Evolutionary conservation across 345 rosid genomes (phyloP), one percentile per base, ranked within the genome.

Genomic region (Euphorbia peplus): DNA sequence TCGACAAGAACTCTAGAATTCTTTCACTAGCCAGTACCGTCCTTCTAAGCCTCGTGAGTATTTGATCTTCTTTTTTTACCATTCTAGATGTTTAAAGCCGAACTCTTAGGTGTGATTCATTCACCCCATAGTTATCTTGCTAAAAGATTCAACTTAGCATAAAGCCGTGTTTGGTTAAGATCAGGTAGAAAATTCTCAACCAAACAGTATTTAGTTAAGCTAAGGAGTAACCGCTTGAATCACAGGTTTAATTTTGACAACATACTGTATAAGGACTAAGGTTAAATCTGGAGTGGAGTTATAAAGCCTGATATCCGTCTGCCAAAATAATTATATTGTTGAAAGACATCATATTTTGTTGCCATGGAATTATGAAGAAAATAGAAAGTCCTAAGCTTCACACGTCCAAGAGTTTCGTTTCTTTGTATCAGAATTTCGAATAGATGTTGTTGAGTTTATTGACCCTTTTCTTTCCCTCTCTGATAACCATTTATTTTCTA

Each of bases 1-100:
- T 72, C 56, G 80, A 76, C 47, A 57, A 46, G 54, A 71, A 76
- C 32, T 70, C 60, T 56, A 56, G 32, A 15, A 12, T 15, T 25
- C 29, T 56, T 28, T 56, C 60, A 13, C 32, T 56, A 25, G n/a
- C 29, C 35, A 56, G 29, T 56, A 56, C 60, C 60, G 12, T 56
- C 22, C 60, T 56, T 56, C 76, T 71, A 14, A 76, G 73, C 65
- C 69, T 76, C 26, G 69, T 71, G 44, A 68, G 64, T 35, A 21
- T n/a, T 24, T 60, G 12, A n/a, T 32, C 46, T 22, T 32, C 3
- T 6, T 60, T 60, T 41, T n/a, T 35, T 12, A 21, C 25, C 29
- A 60, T 35, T 5, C 42, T 59, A 32, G 32, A 15, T 29, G 16
- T 10, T 59, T 18, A 32, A 59, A 32, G 63, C 30, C 16, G 18